Percentiles rank a stretch among this genome's conserved stretches.
These are phyloP conservation scores for Monilinia aucupariae DNA, from an alignment of 2,329 filamentous ascomycete genomes.

Conservation along the genomic window DNA sequence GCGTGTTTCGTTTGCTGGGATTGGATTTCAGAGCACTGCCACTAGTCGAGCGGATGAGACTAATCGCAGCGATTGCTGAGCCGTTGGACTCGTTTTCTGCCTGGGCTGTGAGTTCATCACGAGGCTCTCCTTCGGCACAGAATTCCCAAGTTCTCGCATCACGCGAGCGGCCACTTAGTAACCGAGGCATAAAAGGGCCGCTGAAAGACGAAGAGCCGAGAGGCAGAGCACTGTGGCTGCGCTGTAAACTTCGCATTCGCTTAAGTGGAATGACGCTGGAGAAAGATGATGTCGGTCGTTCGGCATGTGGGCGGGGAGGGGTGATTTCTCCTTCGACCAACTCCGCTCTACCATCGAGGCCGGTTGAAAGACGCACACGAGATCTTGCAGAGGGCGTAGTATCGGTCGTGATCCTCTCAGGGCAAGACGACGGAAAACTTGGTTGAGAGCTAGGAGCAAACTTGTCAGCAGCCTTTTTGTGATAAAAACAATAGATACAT, in stretches of 20 bases:
- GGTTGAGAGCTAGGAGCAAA: constrained; percentile 23
- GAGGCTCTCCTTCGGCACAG: constrained; percentile 74
- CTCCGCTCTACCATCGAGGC: constrained; percentile 85
- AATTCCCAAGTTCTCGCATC: constrained; percentile 90
- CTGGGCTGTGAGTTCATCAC: constrained; percentile 73
- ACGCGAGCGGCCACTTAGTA: constrained; percentile 68
- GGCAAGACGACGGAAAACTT: constrained; percentile 31
- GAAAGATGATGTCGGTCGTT: constrained; percentile 42
- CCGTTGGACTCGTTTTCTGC: constrained; percentile 75
- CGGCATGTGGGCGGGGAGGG: constrained; percentile 54
- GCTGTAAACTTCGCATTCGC: constrained; percentile 52
- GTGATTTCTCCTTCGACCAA: constrained; percentile 64
- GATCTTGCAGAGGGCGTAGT: constrained; percentile 26
- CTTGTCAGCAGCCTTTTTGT: constrained; percentile 8
- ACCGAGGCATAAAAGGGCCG: constrained; percentile 41
- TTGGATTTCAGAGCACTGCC: constrained; percentile 49
- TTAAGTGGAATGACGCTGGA: constrained; percentile 36
- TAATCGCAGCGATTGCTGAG: constrained; percentile 76
- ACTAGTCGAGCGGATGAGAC: constrained; percentile 67
- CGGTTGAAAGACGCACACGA: constrained; percentile 71
- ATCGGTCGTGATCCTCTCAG: constrained; percentile 28
- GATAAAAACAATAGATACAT: constrained; percentile 24
- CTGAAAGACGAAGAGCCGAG: constrained; percentile 44
- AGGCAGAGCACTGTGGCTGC: constrained; percentile 65
- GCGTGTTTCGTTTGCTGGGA: constrained; percentile 59